Evolutionary conservation across 371 early-diverging fungal genomes (phyloP).

Genomic region (Rhizopus sp.): DNA sequence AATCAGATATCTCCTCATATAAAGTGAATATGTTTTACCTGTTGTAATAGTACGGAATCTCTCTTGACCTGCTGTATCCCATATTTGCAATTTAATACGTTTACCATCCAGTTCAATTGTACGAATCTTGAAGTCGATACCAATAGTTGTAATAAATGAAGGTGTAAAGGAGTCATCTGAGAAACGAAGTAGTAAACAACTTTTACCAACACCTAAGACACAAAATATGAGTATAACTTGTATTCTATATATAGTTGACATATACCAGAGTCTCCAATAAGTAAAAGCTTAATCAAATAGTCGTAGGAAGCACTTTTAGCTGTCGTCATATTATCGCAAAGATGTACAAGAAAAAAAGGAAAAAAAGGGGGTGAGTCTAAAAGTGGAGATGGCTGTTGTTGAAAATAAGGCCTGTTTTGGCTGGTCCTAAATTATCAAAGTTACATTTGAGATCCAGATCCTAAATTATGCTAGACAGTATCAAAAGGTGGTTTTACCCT

Average conservation of each 20-base stretch:
- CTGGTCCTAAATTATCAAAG: no score
- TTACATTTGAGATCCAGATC: no score
- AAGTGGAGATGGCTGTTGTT: no score
- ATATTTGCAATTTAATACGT: constrained; percentile 99
- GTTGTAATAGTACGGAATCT: constrained; percentile 99
- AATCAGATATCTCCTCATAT: no score
- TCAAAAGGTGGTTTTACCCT: no score
- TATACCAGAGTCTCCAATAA: constrained; percentile 95
- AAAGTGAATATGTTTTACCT: constrained; percentile 38
- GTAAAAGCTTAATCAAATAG: constrained; percentile 26
- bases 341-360: no score
- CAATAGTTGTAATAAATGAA: constrained; percentile 97
- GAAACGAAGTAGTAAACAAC: constrained; percentile 94
- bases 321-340: constrained; percentile 27
- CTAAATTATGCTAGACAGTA: no score
- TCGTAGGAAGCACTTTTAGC: constrained; percentile 74
- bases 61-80: constrained; percentile 99
- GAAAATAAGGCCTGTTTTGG: no score
- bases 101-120: constrained; percentile 98
- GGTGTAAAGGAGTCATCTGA: constrained; percentile 99
- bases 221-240: not conserved
- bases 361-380: no score
- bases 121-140: constrained; percentile 99
- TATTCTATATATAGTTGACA: not conserved
- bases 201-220: constrained; percentile 91